phyloP scores from a whole-genome alignment of 768 basidiomycete genomes.

The Tricholomella constricta region DNA sequence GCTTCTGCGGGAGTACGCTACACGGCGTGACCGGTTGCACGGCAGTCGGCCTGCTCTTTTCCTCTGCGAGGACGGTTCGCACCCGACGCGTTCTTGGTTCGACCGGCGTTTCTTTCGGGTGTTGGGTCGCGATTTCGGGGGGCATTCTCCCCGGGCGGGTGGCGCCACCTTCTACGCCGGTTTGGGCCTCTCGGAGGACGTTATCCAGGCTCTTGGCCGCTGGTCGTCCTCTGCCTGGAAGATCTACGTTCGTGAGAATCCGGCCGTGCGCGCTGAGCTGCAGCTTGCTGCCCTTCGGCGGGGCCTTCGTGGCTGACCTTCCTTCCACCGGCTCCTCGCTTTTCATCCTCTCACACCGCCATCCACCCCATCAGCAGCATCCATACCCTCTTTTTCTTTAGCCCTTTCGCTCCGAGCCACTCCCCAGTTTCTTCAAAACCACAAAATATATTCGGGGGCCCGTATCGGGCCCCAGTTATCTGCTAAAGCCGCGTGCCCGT shows the following conservation, averaged over 20 bases:
- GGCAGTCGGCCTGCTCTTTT: slow-evolving; percentile 17
- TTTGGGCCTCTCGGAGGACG: background rate
- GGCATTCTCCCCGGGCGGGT: slow-evolving; percentile 23
- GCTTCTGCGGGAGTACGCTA: slow-evolving; percentile 16
- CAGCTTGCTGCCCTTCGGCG: slow-evolving; percentile 11
- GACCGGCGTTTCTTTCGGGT: slow-evolving; percentile 18
- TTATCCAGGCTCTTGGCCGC: slow-evolving; percentile 13
- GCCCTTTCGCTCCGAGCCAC: background rate
- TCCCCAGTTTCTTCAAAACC: no score
- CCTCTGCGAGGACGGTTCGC: slow-evolving; percentile 18
- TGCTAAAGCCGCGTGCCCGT: no score
- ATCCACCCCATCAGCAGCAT: background rate
- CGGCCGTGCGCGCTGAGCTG: slow-evolving; percentile 13
- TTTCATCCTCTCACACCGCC: background rate
- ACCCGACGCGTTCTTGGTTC: slow-evolving; percentile 24
- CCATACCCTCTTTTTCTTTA: background rate
- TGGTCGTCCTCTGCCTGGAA: slow-evolving; percentile 16
- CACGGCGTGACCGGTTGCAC: slow-evolving; percentile 15
- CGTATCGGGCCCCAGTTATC: no score
- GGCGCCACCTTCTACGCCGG: slow-evolving; percentile 14
- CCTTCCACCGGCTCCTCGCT: background rate
- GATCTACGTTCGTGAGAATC: slow-evolving; percentile 17
- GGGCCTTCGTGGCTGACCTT: background rate
- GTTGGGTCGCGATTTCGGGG: slow-evolving; percentile 17
- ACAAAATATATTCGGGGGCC: no score